Evolutionary conservation across 108 stramenopile genomes (phyloP).

Genomic region (Cyclostephanos invisitatus): DNA sequence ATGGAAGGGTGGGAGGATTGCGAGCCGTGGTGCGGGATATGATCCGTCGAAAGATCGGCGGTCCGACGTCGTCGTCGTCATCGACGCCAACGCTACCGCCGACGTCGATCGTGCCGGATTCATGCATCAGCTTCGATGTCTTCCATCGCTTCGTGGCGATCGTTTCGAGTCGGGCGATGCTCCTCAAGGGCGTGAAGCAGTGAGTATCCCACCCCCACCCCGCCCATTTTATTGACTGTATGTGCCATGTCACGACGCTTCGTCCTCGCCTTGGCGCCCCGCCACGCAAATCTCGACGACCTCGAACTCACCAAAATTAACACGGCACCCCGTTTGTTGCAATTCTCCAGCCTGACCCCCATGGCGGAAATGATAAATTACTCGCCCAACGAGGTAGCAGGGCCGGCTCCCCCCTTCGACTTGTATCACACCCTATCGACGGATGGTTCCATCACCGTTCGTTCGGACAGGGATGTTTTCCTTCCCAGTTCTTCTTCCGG

Average conservation of each 20-base stretch:
- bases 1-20: background rate
- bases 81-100: background rate
- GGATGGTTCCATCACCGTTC: constrained; percentile 48
- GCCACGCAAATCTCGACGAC: no score
- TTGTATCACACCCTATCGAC: constrained; percentile 41
- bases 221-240: no score
- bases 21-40: constrained; percentile 22
- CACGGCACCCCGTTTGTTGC: no score
- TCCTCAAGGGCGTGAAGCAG: constrained; percentile 63
- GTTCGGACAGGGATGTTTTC: constrained; percentile 50
- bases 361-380: constrained; percentile 89
- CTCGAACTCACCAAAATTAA: background rate
- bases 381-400: constrained; percentile 26
- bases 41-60: constrained; percentile 20
- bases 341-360: constrained; percentile 61
- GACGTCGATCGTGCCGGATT: constrained; percentile 4
- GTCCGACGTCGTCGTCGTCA: background rate
- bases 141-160: constrained; percentile 66
- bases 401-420: constrained; percentile 31
- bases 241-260: no score
- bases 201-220: no score
- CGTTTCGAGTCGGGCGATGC: constrained; percentile 69
- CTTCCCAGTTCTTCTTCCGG: constrained; percentile 8
- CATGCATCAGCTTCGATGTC: constrained; percentile 36
- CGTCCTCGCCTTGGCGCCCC: no score